A percentile compares a stretch with the other conserved stretches of the same genome.
Conservation (phyloP, 2,329 filamentous ascomycete genomes). For the Penicillium digitatum region DNA sequence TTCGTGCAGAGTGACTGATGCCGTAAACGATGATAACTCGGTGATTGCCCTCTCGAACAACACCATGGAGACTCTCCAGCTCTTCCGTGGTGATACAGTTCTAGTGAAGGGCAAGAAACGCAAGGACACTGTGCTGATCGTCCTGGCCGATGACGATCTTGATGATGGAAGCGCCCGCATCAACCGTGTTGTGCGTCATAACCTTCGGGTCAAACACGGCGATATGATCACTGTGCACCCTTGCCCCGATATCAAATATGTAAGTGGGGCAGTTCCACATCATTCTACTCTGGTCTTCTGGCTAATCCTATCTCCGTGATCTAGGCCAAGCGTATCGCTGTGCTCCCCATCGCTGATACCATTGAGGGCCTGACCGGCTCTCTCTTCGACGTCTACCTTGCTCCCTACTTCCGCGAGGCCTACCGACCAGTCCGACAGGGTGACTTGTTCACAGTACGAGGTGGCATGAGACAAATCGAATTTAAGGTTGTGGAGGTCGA, state of each 20-base stretch:
- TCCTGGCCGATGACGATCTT: slow-evolving; percentile 93
- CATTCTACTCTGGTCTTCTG: background rate
- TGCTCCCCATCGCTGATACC: slow-evolving; percentile 96
- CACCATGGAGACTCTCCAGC: slow-evolving; percentile 96
- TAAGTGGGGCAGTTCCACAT: slow-evolving; percentile 49
- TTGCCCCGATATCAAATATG: slow-evolving; percentile 99
- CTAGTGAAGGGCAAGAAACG: slow-evolving; percentile 99
- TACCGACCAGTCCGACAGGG: slow-evolving; percentile 97
- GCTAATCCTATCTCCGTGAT: slow-evolving; percentile 21
- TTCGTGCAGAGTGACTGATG: slow-evolving; percentile 80
- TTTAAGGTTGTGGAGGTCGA: slow-evolving; percentile 99
- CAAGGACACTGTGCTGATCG: slow-evolving; percentile 97
- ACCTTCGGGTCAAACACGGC: slow-evolving; percentile 96
- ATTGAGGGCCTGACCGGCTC: slow-evolving; percentile 96
- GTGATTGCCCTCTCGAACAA: slow-evolving; percentile 97
- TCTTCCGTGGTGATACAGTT: slow-evolving; percentile 98
- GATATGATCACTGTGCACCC: slow-evolving; percentile 96
- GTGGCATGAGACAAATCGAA: slow-evolving; percentile 98
- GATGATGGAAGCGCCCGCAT: slow-evolving; percentile 96
- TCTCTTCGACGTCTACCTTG: slow-evolving; percentile 97
- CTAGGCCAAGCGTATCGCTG: slow-evolving; percentile 96
- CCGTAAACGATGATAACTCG: slow-evolving; percentile 98
- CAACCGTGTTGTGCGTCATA: slow-evolving; percentile 98
- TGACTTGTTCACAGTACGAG: slow-evolving; percentile 93
- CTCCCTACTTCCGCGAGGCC: slow-evolving; percentile 98